phyloP scores from a whole-genome alignment of 2,329 filamentous ascomycete genomes.

The Fusarium annulatum region DNA sequence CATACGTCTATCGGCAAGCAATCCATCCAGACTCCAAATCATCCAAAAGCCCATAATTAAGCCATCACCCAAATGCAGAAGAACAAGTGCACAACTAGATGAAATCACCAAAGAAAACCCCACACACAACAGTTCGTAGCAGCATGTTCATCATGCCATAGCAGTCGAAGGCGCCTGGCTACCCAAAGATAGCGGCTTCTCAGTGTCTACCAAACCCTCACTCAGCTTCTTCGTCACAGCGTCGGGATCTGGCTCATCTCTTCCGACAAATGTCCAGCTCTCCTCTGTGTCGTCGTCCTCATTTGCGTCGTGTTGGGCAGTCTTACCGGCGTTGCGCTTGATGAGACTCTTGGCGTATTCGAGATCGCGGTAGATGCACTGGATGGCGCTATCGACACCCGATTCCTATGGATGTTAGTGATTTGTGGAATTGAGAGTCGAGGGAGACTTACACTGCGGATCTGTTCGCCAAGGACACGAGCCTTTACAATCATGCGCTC shows the following conservation, averaged over 20 bases:
- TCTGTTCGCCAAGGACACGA: conserved; percentile 82
- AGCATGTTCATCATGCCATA: conserved; percentile 14
- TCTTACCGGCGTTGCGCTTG: conserved; percentile 70
- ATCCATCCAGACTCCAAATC: conserved; percentile 15
- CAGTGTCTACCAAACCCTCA: conserved; percentile 46
- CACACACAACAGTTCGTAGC: neutral
- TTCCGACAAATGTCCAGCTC: conserved; percentile 90
- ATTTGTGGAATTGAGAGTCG: neutral
- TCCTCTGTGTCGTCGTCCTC: conserved; percentile 74
- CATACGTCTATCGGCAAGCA: conserved; percentile 31
- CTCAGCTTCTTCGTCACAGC: conserved; percentile 55
- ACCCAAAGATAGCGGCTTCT: conserved; percentile 40
- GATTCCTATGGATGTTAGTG: conserved; percentile 72
- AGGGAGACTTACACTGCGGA: conserved; percentile 75
- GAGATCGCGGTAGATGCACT: conserved; percentile 92
- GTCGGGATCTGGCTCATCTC: conserved; percentile 59
- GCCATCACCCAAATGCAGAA: neutral
- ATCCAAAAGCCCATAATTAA: conserved; percentile 29
- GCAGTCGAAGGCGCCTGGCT: conserved; percentile 34
- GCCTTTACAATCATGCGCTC: conserved; percentile 93
- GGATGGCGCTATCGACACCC: conserved; percentile 89
- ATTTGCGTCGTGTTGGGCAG: conserved; percentile 52
- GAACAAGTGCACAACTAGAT: neutral
- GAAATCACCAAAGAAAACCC: neutral
- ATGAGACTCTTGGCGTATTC: conserved; percentile 91